A percentile compares a stretch with the other conserved stretches of the same genome.
phyloP scores from a whole-genome alignment of 345 rosid species.

The Cardamine resedifolia region DNA sequence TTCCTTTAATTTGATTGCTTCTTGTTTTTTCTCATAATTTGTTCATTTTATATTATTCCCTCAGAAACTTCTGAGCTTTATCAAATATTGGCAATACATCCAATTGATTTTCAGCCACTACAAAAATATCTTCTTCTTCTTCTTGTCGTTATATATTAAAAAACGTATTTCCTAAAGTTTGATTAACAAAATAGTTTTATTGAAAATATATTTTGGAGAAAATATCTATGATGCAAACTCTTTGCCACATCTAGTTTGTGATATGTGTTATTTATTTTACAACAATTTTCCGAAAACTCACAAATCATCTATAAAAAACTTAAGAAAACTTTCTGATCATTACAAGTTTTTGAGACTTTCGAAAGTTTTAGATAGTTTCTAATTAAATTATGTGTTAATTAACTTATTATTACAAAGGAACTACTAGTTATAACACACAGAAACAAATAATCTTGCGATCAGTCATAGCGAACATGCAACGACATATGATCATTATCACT shows the following conservation, averaged over 20 bases:
- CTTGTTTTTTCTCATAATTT: too few relatives aligned
- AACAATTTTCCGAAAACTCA: neutral
- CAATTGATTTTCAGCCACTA: constrained; percentile 17
- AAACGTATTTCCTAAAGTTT: neutral
- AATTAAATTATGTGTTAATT: too few relatives aligned
- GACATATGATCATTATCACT: neutral
- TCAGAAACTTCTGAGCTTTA: neutral
- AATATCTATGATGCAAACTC: neutral
- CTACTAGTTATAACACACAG: too few relatives aligned
- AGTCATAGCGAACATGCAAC: neutral
- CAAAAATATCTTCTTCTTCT: neutral
- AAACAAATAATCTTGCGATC: too few relatives aligned
- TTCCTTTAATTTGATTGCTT: neutral
- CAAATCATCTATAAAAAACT: too few relatives aligned
- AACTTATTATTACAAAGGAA: too few relatives aligned
- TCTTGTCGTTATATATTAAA: neutral
- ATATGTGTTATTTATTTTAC: too few relatives aligned
- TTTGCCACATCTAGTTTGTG: neutral
- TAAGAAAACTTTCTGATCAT: too few relatives aligned
- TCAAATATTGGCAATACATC: neutral
- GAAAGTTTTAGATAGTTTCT: too few relatives aligned
- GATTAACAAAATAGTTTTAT: too few relatives aligned
- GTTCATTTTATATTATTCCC: neutral
- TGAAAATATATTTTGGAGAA: neutral
- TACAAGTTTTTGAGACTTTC: neutral